Evolutionary conservation across 2,329 filamentous ascomycete species (phyloP), one percentile per base, ranked within the genome.

Genomic region (Talaromyces sp.): DNA sequence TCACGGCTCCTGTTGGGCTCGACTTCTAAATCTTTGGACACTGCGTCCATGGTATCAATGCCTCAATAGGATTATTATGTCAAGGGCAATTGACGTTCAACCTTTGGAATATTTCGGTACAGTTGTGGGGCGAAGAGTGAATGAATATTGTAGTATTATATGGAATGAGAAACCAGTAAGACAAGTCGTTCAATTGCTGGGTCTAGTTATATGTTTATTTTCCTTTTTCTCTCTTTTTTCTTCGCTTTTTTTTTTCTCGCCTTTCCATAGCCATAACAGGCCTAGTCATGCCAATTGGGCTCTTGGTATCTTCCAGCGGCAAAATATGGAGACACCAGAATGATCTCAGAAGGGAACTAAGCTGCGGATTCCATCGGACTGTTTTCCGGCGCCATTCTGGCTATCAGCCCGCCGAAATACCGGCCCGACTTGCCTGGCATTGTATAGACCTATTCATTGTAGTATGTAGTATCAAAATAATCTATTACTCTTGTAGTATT

Each of bases 1-100:
- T 68, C 43, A 72, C 35, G 43, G 75, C 71, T 47, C 70, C 66
- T 37, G 70, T 59, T 29, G 64, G 52, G 60, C 75, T 70, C 73
- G 4, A 13, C 17, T 20, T 20, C 11, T 40, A 20, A 14, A 14
- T 35, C 33, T n/a, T 4, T 27, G 24, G 24, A 27, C 9, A 27
- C 5, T 9, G 24, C 9, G 10, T 35, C 33, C 33, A 35, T 35
- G 11, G 14, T 35, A 35, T 6, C 33, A 35, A 35, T 35, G 13
- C 13, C 4, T 5, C 10, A 2, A 11, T 9, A 7, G 10, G 14
- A 14, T 32, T 14, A 11, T 14, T 32, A 32, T 32, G 3, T 14
- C 14, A 14, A 32, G 6, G 30, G 14, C 3, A 32, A 9, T 32
- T 32, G 30, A 32, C 3, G 10, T 2, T 32, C 30, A 7, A 14